Base-by-base conservation (phyloP, 208 protist genomes). In the Leishmania martiniquensis region DNA sequence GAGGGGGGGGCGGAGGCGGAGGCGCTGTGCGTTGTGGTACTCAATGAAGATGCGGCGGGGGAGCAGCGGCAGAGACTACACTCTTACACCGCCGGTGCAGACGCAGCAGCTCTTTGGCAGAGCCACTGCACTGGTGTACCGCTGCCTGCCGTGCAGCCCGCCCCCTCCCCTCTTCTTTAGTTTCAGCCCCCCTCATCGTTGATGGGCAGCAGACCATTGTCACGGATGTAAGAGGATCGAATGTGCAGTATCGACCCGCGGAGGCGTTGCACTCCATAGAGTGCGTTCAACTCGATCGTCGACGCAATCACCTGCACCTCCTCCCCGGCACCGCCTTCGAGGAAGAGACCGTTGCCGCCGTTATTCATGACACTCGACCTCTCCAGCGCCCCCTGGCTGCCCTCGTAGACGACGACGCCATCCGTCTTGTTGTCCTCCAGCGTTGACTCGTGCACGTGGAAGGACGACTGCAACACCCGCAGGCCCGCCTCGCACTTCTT, bases 191-290 rank as follows among this genome's bases (percentile, higher is more conserved):
- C 1, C 52, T 77, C 80, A 44, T 91, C 82, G 63, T 86, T 91
- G 60, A 95, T 86, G 29, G 91, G 87, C 54, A 88, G 81, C 20
- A 95, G 66, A 2, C 78, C 88, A 47, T 95, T 95, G 68, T 92
- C 88, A 17, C 88, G 82, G 4, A 95, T 75, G 42, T 88, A 84
- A 22, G 83, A 89, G 22, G 85, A 72, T 32, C 75, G 69, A 25
- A 95, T 74, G 55, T 87, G 85, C 62, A 95, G 42, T 37, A 45
- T 66, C n/a, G 89, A 91, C 39, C 88, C 83, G 3, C 83, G 81
- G 29, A 81, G 74, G 15, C 89, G 86, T 54, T 95, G 89, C 34
- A 95, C 83, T 2, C 91, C 91, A 81, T 93, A 92, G 2, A 90
- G 47, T 6, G 80, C 86, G 68, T 95, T 95, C 55, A 91, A 73